Evolutionary conservation across 257 asterid genomes (phyloP).

Genomic region (Misopates orontium): DNA sequence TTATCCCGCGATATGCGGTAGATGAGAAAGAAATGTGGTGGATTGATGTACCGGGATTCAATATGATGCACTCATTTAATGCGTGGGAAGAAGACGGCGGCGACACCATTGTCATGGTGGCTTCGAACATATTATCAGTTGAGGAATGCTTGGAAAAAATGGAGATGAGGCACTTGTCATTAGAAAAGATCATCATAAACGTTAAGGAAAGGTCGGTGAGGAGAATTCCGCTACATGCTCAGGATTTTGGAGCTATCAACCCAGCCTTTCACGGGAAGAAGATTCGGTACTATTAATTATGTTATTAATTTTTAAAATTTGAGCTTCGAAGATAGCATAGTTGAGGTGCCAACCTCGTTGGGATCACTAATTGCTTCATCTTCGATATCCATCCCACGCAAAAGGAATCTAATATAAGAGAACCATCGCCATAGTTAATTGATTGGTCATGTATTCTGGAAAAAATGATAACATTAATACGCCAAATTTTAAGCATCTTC

Average conservation of each 20-base stretch:
- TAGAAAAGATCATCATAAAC: conserved; percentile 42
- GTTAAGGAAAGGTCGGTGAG: conserved; percentile 33
- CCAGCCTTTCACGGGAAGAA: conserved; percentile 38
- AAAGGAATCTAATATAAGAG: no score
- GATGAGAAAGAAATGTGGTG: conserved; percentile 44
- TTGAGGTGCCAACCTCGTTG: no score
- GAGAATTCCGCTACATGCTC: conserved; percentile 37
- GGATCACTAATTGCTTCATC: no score
- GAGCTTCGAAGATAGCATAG: no score
- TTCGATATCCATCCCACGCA: no score
- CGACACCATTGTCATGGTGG: conserved; percentile 36
- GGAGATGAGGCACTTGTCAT: conserved; percentile 37
- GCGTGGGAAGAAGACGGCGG: conserved; percentile 52
- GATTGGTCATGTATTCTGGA: no score
- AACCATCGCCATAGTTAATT: no score
- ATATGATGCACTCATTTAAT: conserved; percentile 36
- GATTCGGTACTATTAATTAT: conserved; percentile 28
- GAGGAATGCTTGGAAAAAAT: conserved; percentile 34
- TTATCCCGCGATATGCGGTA: conserved; percentile 42
- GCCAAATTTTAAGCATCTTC: no score
- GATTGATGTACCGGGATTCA: conserved; percentile 45
- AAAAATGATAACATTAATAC: no score
- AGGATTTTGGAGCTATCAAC: conserved; percentile 40
- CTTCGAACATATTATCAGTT: conserved; percentile 34
- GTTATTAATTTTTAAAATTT: no score